phyloP scores from a whole-genome alignment of 1,139 yeast genomes.

The Blastobotrys serpentis region DNA sequence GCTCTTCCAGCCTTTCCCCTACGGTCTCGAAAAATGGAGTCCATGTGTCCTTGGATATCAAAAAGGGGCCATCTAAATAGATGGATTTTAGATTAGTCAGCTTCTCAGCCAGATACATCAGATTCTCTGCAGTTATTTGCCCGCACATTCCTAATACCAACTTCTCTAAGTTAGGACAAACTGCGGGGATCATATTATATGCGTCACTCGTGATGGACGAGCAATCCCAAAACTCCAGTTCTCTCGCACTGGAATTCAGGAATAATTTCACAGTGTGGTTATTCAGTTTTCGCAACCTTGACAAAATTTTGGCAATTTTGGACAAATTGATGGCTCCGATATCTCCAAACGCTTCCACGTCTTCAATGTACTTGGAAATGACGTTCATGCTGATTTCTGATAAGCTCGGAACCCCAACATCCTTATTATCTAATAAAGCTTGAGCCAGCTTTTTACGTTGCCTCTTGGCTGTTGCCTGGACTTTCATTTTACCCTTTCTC shows the following conservation, averaged over 20 bases:
- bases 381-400: conserved; percentile 78
- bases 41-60: conserved; percentile 77
- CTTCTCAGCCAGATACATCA: conserved; percentile 60
- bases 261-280: conserved; percentile 71
- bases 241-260: conserved; percentile 46
- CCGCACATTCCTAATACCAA: conserved; percentile 90
- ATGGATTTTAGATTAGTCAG: conserved; percentile 53
- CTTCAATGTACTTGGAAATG: conserved; percentile 71
- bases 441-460: conserved; percentile 77
- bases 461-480: conserved; percentile 57
- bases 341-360: conserved; percentile 76
- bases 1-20: conserved; percentile 49
- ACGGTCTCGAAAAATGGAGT: conserved; percentile 58
- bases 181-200: conserved; percentile 68
- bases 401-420: conserved; percentile 61
- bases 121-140: conserved; percentile 74
- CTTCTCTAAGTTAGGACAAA: conserved; percentile 68
- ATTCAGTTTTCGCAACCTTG: conserved; percentile 76
- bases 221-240: conserved; percentile 87
- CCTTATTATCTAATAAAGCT: conserved; percentile 72
- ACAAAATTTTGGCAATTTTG: conserved; percentile 69
- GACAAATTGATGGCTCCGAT: conserved; percentile 65
- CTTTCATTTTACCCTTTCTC: conserved; percentile 13
- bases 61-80: conserved; percentile 80
- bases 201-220: conserved; percentile 70